These are phyloP conservation scores for Paraphoma sp. DNA, from an alignment of 2,329 filamentous ascomycete species.

Conservation along the genomic window DNA sequence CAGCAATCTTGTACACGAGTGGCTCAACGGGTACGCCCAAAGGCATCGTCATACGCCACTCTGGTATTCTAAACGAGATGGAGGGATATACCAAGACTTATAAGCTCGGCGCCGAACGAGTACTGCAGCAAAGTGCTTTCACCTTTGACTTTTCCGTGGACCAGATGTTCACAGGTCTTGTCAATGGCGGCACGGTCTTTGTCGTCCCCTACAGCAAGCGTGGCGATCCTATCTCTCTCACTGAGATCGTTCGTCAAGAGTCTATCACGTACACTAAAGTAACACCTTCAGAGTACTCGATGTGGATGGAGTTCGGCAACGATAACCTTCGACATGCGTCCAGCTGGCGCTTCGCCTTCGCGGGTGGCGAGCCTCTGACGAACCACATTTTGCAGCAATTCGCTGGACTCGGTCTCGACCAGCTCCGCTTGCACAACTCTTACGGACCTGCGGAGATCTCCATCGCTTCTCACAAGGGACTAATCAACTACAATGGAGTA, in stretches of 20 bases:
- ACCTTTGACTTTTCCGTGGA: conserved; percentile 51
- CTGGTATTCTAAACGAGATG: conserved; percentile 55
- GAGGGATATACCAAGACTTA: conserved; percentile 7
- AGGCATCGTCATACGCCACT: conserved; percentile 51
- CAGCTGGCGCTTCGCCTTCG: conserved; percentile 40
- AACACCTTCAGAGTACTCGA: conserved; percentile 52
- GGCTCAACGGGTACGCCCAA: conserved; percentile 63
- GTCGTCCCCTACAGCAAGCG: conserved; percentile 42
- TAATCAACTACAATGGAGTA: neutral
- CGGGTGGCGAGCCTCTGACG: conserved; percentile 26
- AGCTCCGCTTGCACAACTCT: conserved; percentile 9
- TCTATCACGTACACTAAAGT: conserved; percentile 48
- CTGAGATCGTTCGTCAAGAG: conserved; percentile 44
- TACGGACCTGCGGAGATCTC: conserved; percentile 29
- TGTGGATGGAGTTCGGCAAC: conserved; percentile 27
- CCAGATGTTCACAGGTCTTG: conserved; percentile 52
- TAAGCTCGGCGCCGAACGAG: neutral
- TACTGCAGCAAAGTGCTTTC: conserved; percentile 53
- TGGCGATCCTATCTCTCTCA: conserved; percentile 45
- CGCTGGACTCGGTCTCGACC: neutral
- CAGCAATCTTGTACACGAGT: conserved; percentile 66
- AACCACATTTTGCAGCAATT: conserved; percentile 1
- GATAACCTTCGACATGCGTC: conserved; percentile 16
- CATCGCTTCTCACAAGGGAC: neutral
- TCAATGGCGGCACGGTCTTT: conserved; percentile 48